Evolutionary conservation across 1,284 basidiomycete species (phyloP).

Genomic region (Microbotryum lychnidis-dioicae): DNA sequence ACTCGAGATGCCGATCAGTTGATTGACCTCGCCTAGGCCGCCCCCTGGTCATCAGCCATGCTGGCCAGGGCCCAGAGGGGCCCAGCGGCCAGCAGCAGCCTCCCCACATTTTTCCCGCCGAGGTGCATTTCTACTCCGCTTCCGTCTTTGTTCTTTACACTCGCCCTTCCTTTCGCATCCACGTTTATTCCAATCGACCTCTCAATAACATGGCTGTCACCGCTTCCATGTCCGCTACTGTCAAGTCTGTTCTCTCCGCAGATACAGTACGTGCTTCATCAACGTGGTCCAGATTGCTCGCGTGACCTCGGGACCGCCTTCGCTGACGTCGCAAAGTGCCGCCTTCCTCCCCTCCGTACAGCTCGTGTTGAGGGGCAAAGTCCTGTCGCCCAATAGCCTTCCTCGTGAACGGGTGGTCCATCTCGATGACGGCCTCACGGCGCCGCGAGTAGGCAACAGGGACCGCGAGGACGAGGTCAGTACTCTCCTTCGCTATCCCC

Average conservation of each 20-base stretch:
- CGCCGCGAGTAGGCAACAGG: constrained; percentile 70
- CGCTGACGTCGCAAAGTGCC: constrained; percentile 32
- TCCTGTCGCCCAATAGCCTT: constrained; percentile 12
- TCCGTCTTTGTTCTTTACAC: too few species aligned
- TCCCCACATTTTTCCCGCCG: too few species aligned
- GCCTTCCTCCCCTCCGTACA: constrained; percentile 9
- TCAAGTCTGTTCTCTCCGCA: background rate
- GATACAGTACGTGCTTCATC: background rate
- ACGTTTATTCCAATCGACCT: too few species aligned
- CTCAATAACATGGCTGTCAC: background rate
- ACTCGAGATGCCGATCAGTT: too few species aligned
- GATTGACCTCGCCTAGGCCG: too few species aligned
- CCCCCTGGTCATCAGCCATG: too few species aligned
- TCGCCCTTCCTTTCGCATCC: too few species aligned
- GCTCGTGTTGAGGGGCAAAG: constrained; percentile 25
- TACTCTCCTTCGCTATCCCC: background rate
- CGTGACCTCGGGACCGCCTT: constrained; percentile 55
- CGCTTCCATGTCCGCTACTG: constrained; percentile 1
- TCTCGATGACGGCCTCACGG: constrained; percentile 63
- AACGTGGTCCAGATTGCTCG: constrained; percentile 36
- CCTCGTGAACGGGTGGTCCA: constrained; percentile 53
- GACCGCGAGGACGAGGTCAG: constrained; percentile 76
- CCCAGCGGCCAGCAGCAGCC: too few species aligned
- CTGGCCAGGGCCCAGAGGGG: too few species aligned
- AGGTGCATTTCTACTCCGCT: too few species aligned